phyloP scores from a whole-genome alignment of 345 rosid genomes.

The Hibiscus mutabilis region DNA sequence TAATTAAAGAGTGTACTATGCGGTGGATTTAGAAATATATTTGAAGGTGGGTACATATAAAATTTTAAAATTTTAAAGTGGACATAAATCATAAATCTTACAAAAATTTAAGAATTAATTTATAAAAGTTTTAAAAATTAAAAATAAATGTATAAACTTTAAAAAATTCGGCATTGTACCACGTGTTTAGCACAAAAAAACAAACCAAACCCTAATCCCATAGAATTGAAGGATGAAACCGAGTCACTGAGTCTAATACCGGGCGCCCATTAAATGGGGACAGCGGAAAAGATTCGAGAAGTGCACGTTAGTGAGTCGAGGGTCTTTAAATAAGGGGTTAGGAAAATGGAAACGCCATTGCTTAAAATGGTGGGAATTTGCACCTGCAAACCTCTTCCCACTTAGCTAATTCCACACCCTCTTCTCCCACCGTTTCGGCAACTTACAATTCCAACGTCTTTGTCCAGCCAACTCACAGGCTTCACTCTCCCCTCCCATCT shows the following conservation, averaged over 20 bases:
- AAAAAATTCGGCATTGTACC: too few relatives aligned
- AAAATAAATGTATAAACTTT: too few relatives aligned
- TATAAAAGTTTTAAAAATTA: too few relatives aligned
- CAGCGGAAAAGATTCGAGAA: background rate
- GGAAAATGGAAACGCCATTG: slow-evolving; percentile 23
- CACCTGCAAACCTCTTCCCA: slow-evolving; percentile 47
- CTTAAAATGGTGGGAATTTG: slow-evolving; percentile 43
- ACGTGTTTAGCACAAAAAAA: background rate
- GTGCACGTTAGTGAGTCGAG: slow-evolving; percentile 4
- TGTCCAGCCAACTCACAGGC: slow-evolving; percentile 18
- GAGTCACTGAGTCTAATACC: background rate
- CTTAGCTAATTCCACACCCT: slow-evolving; percentile 45
- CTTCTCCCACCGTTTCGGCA: slow-evolving; percentile 26
- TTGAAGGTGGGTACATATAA: too few relatives aligned
- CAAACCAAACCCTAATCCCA: background rate
- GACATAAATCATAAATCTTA: too few relatives aligned
- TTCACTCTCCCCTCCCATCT: slow-evolving; percentile 9
- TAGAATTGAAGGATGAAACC: background rate
- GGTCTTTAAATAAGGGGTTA: background rate
- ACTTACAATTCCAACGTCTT: slow-evolving; percentile 32
- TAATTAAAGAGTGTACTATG: background rate
- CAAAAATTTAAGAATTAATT: too few relatives aligned
- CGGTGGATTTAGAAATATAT: too few relatives aligned
- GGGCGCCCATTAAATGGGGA: background rate
- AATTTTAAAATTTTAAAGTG: too few relatives aligned